Evolutionary conservation across 495 filamentous ascomycete genomes (phyloP).

Genomic region (Cryomyces antarcticus): DNA sequence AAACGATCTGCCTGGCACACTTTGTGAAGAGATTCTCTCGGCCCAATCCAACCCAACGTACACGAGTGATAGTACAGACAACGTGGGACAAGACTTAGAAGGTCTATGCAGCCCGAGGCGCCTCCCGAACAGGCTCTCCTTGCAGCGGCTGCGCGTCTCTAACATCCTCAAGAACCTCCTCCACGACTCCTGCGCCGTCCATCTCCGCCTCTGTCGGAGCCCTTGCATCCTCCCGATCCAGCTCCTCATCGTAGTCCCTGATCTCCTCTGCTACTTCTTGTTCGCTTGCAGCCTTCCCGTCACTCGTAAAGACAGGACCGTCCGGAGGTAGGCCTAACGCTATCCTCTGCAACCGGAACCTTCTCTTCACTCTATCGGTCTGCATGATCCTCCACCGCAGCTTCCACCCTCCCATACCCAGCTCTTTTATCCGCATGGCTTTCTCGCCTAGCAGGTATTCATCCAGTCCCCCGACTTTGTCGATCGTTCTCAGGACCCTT

Average conservation of each 20-base stretch:
- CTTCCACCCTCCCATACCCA: conserved; percentile 75
- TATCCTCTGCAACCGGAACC: conserved; percentile 35
- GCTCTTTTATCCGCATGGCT: conserved; percentile 50
- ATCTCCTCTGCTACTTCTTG: background rate
- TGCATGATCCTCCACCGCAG: conserved; percentile 75
- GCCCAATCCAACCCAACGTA: too few relatives aligned
- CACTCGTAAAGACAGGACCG: background rate
- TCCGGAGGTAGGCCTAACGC: conserved; percentile 24
- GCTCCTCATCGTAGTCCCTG: background rate
- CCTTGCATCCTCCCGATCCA: background rate
- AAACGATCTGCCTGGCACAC: too few relatives aligned
- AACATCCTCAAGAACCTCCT: too few relatives aligned
- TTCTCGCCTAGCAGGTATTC: conserved; percentile 68
- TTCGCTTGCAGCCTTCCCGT: background rate
- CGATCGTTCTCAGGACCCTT: conserved; percentile 62
- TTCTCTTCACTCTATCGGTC: conserved; percentile 35
- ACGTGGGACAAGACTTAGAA: too few relatives aligned
- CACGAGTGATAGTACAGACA: too few relatives aligned
- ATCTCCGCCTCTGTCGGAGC: background rate
- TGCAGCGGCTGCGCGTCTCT: too few relatives aligned
- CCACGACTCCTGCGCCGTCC: too few relatives aligned
- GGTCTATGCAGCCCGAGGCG: too few relatives aligned
- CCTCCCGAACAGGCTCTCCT: too few relatives aligned
- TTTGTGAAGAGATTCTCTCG: too few relatives aligned
- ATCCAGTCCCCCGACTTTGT: conserved; percentile 74